phyloP scores from a whole-genome alignment of 176 grass and related monocot genomes.

The Triticum dicoccoides region DNA sequence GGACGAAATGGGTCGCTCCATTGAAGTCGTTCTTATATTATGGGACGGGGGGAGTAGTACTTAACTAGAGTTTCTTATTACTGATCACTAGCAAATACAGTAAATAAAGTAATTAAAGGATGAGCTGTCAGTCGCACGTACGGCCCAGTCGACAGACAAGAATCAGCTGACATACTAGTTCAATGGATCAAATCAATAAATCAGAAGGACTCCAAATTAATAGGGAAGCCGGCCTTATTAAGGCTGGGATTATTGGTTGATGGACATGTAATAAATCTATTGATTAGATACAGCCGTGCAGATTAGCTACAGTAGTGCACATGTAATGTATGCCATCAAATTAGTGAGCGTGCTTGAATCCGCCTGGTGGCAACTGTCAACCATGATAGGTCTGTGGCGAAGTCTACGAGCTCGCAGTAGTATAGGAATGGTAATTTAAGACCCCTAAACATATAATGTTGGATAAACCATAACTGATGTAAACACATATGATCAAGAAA shows the following conservation, averaged over 20 bases:
- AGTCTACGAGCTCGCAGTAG: no score
- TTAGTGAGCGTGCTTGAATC: not conserved
- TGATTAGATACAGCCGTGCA: conserved; percentile 31
- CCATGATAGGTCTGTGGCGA: no score
- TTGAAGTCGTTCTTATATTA: no score
- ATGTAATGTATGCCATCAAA: not conserved
- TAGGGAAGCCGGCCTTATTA: conserved; percentile 1
- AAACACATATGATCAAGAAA: no score
- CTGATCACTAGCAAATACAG: not conserved
- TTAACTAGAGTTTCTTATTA: not conserved
- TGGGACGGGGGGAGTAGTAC: no score
- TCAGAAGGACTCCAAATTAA: not conserved
- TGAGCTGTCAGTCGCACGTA: not conserved
- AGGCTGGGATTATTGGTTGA: conserved; percentile 29
- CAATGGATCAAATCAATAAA: not conserved
- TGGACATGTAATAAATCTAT: conserved; percentile 20
- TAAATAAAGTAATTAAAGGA: not conserved
- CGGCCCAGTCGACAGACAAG: not conserved
- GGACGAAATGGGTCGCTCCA: no score
- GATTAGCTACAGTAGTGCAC: not conserved
- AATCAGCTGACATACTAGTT: conserved; percentile 2
- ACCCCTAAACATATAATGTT: no score
- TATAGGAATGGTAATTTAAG: no score
- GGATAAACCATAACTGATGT: no score
- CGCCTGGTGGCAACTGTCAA: no score